Base-by-base conservation (phyloP, 495 filamentous ascomycete genomes). In the Xylaria intraflava region DNA sequence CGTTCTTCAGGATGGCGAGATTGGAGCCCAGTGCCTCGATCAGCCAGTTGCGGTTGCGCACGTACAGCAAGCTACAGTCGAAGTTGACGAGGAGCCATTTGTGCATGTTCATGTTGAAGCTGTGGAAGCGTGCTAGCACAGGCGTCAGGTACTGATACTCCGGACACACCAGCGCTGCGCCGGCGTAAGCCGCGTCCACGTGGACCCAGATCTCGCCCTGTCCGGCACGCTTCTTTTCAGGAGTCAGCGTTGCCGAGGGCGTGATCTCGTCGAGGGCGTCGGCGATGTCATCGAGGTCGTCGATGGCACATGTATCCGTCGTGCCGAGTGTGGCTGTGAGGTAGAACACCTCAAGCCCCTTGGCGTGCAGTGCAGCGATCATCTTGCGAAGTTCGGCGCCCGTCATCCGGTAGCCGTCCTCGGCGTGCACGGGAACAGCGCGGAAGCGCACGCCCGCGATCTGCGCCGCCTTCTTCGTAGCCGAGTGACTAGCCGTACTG, bases 1-100 rank as follows among this genome's bases (percentile, higher is more conserved):
- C 67, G 69, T 95, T 96, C 53, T 81, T 78, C 8, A 94, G 80
- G 70, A 94, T 97, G 7, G 85, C 78, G 49, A 72, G 67, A 46
- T 85, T 88, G 66, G 96, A 86, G 62, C 83, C 85, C 26, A 96
- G 80, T 3, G 90, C 85, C 51, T 85, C 79, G 20, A 84, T 87
- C 23, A 98, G 78, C 63, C 89, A 83, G 22, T 72, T 71, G 14
- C 93, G 80, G 60, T 86, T 78, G 51, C 83, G 80, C 56, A 96
- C 83, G 66, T 78, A 96, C 17, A 95, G 76, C 54, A 85, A 85
- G 54, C 85, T 89, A 19, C 89, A 89, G 70, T 98, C 93, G 62
- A 98, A 96, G 70, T 95, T 95, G 38, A 89, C 89, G 12, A 96
- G 79, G 33, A 96, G 77, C 91, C 93, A 96, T 74, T 98, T 98